Evolutionary conservation across 106 monocot species (phyloP).

Genomic region (Platanthera guangdongensis): DNA sequence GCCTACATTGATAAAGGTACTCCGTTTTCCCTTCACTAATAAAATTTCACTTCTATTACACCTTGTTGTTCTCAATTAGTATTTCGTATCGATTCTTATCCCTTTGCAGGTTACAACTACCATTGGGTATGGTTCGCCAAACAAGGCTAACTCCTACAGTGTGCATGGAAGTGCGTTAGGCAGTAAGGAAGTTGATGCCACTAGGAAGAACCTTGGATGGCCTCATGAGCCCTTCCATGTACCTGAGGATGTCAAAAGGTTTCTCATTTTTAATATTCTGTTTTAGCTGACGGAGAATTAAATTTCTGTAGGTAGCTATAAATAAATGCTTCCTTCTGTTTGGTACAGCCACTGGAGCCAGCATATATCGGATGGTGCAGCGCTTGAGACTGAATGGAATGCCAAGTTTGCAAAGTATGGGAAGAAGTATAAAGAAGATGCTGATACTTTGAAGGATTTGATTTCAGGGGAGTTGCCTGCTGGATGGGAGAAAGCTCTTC

Average conservation of each 20-base stretch:
- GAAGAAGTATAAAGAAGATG: slow-evolving; percentile 67
- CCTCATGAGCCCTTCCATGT: slow-evolving; percentile 72
- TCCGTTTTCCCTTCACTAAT: neutral
- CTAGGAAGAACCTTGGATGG: slow-evolving; percentile 81
- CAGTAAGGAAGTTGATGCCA: slow-evolving; percentile 90
- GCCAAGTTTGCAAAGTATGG: slow-evolving; percentile 69
- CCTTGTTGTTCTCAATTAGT: neutral
- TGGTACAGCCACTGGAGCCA: slow-evolving; percentile 69
- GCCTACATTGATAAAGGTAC: slow-evolving; percentile 62
- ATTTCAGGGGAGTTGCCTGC: slow-evolving; percentile 52
- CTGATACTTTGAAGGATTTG: slow-evolving; percentile 49
- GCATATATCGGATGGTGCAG: slow-evolving; percentile 56
- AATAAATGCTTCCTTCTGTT: slow-evolving; percentile 2
- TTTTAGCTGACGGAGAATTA: neutral
- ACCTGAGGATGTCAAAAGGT: slow-evolving; percentile 95
- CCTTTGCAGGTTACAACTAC: slow-evolving; percentile 58
- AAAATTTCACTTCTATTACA: neutral
- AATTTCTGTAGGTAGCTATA: neutral
- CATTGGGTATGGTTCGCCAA: slow-evolving; percentile 75
- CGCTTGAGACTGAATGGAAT: slow-evolving; percentile 67
- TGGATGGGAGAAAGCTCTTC: slow-evolving; percentile 71
- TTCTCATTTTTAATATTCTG: neutral
- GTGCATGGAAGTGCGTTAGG: slow-evolving; percentile 91
- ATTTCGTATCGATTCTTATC: neutral
- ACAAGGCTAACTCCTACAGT: slow-evolving; percentile 66